Evolutionary conservation across 179 eudicot species (phyloP).

Genomic region (Amaranthus tricolor): DNA sequence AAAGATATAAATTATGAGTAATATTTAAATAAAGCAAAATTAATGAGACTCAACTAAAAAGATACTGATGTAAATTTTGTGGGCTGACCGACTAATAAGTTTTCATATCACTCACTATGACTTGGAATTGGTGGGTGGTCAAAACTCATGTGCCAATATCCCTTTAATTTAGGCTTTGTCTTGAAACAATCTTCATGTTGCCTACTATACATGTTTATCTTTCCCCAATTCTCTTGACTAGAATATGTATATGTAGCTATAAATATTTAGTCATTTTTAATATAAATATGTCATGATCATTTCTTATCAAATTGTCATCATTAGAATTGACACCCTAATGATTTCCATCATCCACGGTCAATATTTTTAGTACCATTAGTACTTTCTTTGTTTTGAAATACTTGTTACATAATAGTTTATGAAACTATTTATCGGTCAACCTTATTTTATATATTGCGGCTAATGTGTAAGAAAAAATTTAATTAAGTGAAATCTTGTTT

Average conservation of each 20-base stretch:
- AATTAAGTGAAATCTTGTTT: too few relatives aligned
- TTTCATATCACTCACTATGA: neutral
- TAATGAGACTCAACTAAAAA: too few relatives aligned
- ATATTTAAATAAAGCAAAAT: too few relatives aligned
- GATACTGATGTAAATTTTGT: too few relatives aligned
- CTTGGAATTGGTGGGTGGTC: neutral
- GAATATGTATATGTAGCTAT: neutral
- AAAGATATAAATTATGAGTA: too few relatives aligned
- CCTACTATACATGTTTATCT: neutral
- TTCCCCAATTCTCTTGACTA: neutral
- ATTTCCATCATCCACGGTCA: conserved; percentile 8
- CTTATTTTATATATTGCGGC: too few relatives aligned
- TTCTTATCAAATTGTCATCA: conserved; percentile 14
- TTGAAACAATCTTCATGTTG: neutral
- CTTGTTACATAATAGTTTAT: too few relatives aligned
- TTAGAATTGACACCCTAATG: neutral
- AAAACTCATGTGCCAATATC: conserved; percentile 13
- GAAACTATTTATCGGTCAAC: too few relatives aligned
- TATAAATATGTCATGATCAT: neutral
- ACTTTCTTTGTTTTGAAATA: too few relatives aligned
- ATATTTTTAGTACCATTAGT: neutral
- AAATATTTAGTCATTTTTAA: neutral
- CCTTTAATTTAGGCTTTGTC: conserved; percentile 18
- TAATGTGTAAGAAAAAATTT: too few relatives aligned
- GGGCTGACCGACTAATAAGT: neutral